Base-by-base conservation (phyloP, 2,329 filamentous ascomycete genomes). In the Phialemonium atrogriseum region DNA sequence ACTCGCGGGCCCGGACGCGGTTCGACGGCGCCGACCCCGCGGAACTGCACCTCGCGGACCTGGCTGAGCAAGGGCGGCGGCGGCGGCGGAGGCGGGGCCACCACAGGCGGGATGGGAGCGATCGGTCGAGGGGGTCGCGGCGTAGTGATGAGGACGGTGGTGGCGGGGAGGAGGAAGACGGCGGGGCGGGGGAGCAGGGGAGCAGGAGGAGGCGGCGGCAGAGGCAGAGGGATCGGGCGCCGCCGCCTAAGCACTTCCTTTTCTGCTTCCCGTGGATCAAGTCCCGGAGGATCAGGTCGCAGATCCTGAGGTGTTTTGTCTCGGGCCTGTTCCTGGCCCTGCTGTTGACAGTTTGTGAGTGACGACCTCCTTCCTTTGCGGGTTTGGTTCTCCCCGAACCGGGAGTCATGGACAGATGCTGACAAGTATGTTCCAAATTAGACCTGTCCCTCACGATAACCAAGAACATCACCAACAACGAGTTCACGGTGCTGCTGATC, bases 401-500 rank as follows among this genome's bases (percentile, higher is more conserved):
- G n/a, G n/a, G n/a, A n/a, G n/a, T n/a, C n/a, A n/a, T n/a, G n/a
- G n/a, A n/a, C n/a, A n/a, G n/a, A n/a, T n/a, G n/a, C n/a, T n/a
- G n/a, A n/a, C n/a, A n/a, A n/a, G n/a, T n/a, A n/a, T n/a, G n/a
- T n/a, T n/a, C n/a, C n/a, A n/a, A n/a, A n/a, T n/a, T 27, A 91
- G 85, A 91, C 51, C 70, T 93, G 41, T 73, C 73, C 5, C 70
- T 94, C 26, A 73, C 77, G 13, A 64, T 87, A 26, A 79, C 80
- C 4, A 67, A 74, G 38, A 72, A 71, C 24, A 66, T 76, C 38
- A 62, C 72, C 30, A 73, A 72, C 24, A 74, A 74, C 51, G 81
- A 86, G 54, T 80, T 93, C 48, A 83, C 86, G 46, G 74, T 93
- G 37, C 65, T 93, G 32, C 69, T 94, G 37, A 79, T 94, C 35